Percentiles rank a stretch among this genome's conserved stretches.
These are phyloP conservation scores for Solanum virginianum DNA, from an alignment of 257 asterid genomes.

Conservation along the genomic window DNA sequence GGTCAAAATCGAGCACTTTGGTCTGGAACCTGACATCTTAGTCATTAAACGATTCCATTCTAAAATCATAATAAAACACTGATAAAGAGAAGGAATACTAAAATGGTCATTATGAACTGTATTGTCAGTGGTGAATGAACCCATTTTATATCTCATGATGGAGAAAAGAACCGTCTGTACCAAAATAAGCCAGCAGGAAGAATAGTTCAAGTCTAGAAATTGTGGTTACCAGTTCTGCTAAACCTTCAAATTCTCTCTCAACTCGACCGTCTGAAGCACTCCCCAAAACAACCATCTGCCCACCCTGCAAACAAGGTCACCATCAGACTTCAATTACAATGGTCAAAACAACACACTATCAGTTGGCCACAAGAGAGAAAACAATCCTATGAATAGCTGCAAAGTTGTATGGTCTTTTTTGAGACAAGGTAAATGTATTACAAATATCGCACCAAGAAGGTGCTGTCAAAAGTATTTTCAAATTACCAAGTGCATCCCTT, in stretches of 20 bases:
- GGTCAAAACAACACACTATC: neutral
- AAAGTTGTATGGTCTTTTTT: neutral
- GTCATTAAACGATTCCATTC: neutral
- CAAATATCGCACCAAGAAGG: neutral
- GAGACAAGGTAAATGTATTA: neutral
- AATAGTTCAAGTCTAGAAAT: neutral
- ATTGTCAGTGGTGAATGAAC: neutral
- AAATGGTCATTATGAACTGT: neutral
- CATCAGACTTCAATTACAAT: neutral
- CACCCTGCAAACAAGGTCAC: conserved; percentile 39
- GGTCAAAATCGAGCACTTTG: neutral
- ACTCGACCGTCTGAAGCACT: conserved; percentile 83
- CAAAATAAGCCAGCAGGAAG: neutral
- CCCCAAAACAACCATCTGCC: conserved; percentile 73
- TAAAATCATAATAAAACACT: neutral
- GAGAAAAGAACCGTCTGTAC: neutral
- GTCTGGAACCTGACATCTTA: neutral
- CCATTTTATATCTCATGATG: neutral
- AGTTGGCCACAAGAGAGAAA: neutral
- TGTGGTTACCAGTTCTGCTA: conserved; percentile 56
- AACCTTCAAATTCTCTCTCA: conserved; percentile 62
- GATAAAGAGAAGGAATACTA: neutral
- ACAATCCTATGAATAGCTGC: neutral
- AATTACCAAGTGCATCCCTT: neutral
- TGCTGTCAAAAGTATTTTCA: neutral